phyloP scores from a whole-genome alignment of 2,329 filamentous ascomycete genomes.

The Hymenoscyphus scutula region DNA sequence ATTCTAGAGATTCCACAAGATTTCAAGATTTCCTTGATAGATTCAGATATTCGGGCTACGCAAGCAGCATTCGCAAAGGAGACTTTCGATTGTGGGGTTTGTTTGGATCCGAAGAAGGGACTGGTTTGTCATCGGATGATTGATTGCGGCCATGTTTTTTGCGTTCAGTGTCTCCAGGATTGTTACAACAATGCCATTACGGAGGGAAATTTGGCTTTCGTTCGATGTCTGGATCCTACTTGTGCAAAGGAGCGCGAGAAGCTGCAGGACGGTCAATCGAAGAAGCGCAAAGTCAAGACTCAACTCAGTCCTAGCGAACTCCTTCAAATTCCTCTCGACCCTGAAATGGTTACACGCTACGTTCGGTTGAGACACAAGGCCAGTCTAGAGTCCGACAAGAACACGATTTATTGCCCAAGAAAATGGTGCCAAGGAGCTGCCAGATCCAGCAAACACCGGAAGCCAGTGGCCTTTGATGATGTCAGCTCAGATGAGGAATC shows the following conservation, averaged over 20 bases:
- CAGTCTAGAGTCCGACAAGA: constrained; percentile 86
- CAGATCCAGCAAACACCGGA: constrained; percentile 69
- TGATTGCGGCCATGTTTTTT: constrained; percentile 89
- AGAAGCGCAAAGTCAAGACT: constrained; percentile 60
- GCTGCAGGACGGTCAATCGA: constrained; percentile 28
- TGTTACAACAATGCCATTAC: constrained; percentile 87
- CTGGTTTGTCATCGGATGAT: constrained; percentile 74
- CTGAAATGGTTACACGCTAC: constrained; percentile 77
- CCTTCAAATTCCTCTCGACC: constrained; percentile 68
- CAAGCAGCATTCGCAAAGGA: constrained; percentile 74
- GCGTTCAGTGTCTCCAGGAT: constrained; percentile 78
- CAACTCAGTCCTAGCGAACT: constrained; percentile 81
- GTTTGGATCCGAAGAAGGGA: constrained; percentile 90
- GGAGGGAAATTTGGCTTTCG: constrained; percentile 75
- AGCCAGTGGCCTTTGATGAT: constrained; percentile 64
- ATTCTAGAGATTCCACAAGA: constrained; percentile 52
- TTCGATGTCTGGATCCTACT: constrained; percentile 76
- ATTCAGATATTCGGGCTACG: constrained; percentile 74
- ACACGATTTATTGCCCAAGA: constrained; percentile 88
- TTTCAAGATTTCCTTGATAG: constrained; percentile 69
- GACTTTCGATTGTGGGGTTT: constrained; percentile 86
- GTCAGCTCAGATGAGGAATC: constrained; percentile 56
- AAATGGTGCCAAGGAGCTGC: constrained; percentile 91
- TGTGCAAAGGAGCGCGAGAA: constrained; percentile 64
- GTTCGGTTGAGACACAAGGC: constrained; percentile 89